phyloP scores from a whole-genome alignment of 177 flowering plant genomes.

The Vitis hybrid region DNA sequence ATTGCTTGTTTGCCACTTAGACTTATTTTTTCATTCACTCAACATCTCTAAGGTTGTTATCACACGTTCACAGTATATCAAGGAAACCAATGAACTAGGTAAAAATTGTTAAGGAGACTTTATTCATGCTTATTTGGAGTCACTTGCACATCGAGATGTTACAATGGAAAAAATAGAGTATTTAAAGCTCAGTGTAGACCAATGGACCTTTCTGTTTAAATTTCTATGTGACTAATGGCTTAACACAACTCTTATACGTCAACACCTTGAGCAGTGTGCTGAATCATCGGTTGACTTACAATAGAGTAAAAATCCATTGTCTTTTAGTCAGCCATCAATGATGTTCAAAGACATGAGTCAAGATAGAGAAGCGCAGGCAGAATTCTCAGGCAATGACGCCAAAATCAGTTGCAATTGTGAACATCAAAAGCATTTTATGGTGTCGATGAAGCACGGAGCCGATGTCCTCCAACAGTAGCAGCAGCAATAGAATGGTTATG shows the following conservation, averaged over 20 bases:
- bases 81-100: not conserved
- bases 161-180: slow-evolving; percentile 77
- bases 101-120: slow-evolving; percentile 59
- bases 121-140: slow-evolving; percentile 44
- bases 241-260: slow-evolving; percentile 60
- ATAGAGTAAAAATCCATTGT: slow-evolving; percentile 34
- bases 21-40: slow-evolving; percentile 78
- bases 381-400: no score
- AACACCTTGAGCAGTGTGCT: slow-evolving; percentile 83
- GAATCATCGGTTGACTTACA: slow-evolving; percentile 70
- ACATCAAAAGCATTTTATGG: no score
- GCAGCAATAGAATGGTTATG: no score
- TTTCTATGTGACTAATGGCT: slow-evolving; percentile 82
- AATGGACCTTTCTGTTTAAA: slow-evolving; percentile 80
- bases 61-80: no score
- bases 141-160: slow-evolving; percentile 48
- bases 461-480: no score
- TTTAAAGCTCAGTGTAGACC: slow-evolving; percentile 71
- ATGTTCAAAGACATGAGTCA: no score
- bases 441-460: no score
- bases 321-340: no score
- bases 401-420: no score
- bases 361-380: no score
- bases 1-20: slow-evolving; percentile 90
- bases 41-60: slow-evolving; percentile 92